phyloP scores from a whole-genome alignment of 2,329 filamentous ascomycete species.

The Zymoseptoria tritici region DNA sequence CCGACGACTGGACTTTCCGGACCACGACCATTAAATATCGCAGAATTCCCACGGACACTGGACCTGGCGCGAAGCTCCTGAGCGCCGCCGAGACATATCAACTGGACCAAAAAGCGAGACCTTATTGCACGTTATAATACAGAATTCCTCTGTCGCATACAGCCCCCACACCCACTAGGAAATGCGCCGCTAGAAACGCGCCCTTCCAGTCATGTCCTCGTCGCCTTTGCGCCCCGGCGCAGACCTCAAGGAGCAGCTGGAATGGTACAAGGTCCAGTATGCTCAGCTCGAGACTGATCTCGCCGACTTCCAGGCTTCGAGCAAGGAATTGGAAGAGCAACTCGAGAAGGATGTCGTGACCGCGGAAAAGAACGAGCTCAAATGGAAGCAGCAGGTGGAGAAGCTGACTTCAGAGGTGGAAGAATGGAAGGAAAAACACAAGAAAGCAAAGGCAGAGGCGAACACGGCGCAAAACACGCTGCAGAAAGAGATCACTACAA shows the following conservation, averaged over 20 bases:
- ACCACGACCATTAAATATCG: background rate
- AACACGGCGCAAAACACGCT: conserved; percentile 75
- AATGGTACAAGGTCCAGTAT: conserved; percentile 95
- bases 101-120: background rate
- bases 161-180: background rate
- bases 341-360: conserved; percentile 94
- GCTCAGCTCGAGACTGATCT: conserved; percentile 86
- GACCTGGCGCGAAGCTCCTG: background rate
- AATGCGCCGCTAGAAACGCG: conserved; percentile 29
- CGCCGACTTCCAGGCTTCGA: conserved; percentile 87
- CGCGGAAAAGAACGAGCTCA: conserved; percentile 84
- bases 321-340: conserved; percentile 87
- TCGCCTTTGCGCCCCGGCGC: conserved; percentile 32
- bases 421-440: conserved; percentile 99
- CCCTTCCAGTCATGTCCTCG: conserved; percentile 24
- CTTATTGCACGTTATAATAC: background rate
- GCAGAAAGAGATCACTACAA: conserved; percentile 90
- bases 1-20: background rate
- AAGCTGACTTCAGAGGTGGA: conserved; percentile 80
- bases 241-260: conserved; percentile 63
- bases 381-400: conserved; percentile 81
- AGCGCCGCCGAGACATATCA: background rate
- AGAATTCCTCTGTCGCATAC: background rate
- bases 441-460: conserved; percentile 83
- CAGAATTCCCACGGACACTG: background rate